Evolutionary conservation across 2,329 filamentous ascomycete species (phyloP).

Genomic region (Aspergillus jensenii): DNA sequence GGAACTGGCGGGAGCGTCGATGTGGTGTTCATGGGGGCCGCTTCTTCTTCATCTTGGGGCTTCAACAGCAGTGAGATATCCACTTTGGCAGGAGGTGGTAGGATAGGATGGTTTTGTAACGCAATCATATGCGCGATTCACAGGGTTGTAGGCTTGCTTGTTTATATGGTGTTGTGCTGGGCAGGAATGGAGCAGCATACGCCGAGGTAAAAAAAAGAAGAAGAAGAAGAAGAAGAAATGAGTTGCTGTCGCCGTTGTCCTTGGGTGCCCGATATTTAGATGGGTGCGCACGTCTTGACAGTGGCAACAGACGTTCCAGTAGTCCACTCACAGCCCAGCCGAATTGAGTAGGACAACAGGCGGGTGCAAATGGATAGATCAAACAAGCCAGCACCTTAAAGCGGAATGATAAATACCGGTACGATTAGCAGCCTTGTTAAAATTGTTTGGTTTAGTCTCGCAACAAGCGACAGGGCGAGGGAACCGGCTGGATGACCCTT

Average conservation of each 20-base stretch:
- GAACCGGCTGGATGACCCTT: conserved; percentile 2
- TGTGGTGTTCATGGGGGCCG: conserved; percentile 27
- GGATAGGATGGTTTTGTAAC: conserved; percentile 40
- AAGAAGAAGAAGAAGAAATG: no score
- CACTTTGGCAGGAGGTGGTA: conserved; percentile 66
- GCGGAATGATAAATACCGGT: background rate
- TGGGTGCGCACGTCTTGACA: conserved; percentile 1
- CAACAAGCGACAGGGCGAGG: conserved; percentile 9
- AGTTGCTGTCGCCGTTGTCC: background rate
- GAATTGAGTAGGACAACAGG: conserved; percentile 10
- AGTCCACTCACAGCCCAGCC: conserved; percentile 7
- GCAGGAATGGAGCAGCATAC: conserved; percentile 4
- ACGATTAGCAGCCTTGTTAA: background rate
- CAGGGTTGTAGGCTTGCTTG: conserved; percentile 11
- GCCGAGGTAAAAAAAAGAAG: background rate
- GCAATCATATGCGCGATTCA: conserved; percentile 44
- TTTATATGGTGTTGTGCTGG: conserved; percentile 4
- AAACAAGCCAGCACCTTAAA: conserved; percentile 4
- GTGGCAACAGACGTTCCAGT: conserved; percentile 8
- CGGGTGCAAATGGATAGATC: background rate
- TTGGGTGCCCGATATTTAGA: conserved; percentile 11
- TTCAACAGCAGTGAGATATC: conserved; percentile 92
- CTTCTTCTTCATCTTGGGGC: conserved; percentile 48
- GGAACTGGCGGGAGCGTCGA: conserved; percentile 35
- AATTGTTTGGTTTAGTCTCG: background rate